Percentiles rank a stretch among this genome's conserved stretches.
phyloP scores from a whole-genome alignment of 2,329 filamentous ascomycete genomes.

The Sclerotinia nivalis region DNA sequence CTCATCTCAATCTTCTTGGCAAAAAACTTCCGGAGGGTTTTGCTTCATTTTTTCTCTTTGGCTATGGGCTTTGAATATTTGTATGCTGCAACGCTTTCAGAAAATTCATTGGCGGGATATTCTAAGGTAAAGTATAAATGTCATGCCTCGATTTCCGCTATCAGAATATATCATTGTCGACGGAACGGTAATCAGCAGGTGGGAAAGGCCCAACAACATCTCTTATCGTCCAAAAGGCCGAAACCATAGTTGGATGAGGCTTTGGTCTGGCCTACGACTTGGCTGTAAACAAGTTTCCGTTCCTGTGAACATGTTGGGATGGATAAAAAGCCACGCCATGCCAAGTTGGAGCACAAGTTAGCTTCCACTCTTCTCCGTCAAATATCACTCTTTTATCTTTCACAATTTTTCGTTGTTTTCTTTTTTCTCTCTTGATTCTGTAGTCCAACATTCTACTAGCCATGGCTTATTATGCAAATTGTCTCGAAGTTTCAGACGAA shows the following conservation, averaged over 20 bases:
- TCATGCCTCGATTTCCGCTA: background rate
- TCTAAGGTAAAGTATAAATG: background rate
- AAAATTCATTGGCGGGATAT: too few relatives aligned
- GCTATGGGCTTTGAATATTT: too few relatives aligned
- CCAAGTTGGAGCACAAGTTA: background rate
- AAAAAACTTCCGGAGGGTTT: background rate
- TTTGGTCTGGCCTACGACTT: background rate
- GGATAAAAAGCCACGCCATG: background rate
- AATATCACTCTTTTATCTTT: too few relatives aligned
- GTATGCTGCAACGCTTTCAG: too few relatives aligned
- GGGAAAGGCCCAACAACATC: background rate
- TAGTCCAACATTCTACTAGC: too few relatives aligned
- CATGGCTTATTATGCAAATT: conserved; percentile 7
- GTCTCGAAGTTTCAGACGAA: conserved; percentile 4
- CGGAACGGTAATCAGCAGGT: background rate
- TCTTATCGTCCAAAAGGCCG: background rate
- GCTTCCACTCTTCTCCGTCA: background rate
- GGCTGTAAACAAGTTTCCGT: background rate
- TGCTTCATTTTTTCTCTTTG: too few relatives aligned
- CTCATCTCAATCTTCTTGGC: background rate
- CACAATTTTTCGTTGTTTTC: background rate
- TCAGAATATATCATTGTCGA: background rate
- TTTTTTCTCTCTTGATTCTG: background rate
- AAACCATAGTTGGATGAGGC: background rate
- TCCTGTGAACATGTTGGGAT: background rate